A percentile compares a stretch with the other conserved stretches of the same genome.
Conservation (phyloP, 2,329 filamentous ascomycete species). For the Emydomyces testavorans region DNA sequence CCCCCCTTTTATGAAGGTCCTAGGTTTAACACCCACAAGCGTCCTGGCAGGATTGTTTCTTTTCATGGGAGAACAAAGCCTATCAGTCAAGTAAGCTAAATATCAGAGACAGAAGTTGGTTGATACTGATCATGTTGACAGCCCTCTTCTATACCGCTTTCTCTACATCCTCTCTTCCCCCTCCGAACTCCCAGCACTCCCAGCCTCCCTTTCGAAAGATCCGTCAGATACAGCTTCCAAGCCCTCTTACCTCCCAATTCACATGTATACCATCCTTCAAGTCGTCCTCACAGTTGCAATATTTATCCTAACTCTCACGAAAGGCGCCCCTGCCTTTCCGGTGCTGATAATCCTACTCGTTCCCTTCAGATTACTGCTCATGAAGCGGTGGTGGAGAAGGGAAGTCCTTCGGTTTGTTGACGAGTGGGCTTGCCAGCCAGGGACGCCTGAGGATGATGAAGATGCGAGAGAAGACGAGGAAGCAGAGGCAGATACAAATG, state of each 20-base stretch:
- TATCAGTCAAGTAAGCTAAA: conserved; percentile 44
- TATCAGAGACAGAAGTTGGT: background rate
- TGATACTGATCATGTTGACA: conserved; percentile 17
- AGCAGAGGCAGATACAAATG: background rate
- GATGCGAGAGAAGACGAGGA: conserved; percentile 14
- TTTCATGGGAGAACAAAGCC: conserved; percentile 57
- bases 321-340: conserved; percentile 52
- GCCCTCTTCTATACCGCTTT: conserved; percentile 48
- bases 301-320: conserved; percentile 53
- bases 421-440: conserved; percentile 41
- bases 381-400: conserved; percentile 49
- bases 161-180: conserved; percentile 47
- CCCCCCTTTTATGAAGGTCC: conserved; percentile 53
- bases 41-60: conserved; percentile 55
- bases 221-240: background rate
- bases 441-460: conserved; percentile 43
- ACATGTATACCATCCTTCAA: conserved; percentile 49
- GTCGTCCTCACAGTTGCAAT: conserved; percentile 48
- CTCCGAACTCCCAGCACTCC: conserved; percentile 42
- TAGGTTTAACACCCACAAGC: conserved; percentile 53
- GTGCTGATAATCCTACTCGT: conserved; percentile 54
- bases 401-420: conserved; percentile 46
- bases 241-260: conserved; percentile 43
- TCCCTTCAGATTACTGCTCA: conserved; percentile 48
- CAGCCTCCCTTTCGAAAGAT: conserved; percentile 19